Evolutionary conservation across 2,329 filamentous ascomycete species (phyloP).

Genomic region (Escovopsis sp.): DNA sequence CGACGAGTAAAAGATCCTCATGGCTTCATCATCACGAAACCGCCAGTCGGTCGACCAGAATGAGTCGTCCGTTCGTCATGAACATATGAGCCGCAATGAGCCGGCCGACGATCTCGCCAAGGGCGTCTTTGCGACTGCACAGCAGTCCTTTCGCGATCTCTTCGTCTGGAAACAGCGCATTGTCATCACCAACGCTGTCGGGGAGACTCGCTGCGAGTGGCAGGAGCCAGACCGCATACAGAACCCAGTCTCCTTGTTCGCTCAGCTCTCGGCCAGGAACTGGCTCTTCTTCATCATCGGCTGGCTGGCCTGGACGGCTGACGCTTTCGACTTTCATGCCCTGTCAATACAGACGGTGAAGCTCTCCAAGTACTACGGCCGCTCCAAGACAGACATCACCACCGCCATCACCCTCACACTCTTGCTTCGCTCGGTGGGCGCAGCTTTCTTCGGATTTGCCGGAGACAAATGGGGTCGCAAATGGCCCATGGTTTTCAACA

Average conservation of each 20-base stretch:
- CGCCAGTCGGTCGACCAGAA: too few species aligned
- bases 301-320: constrained; percentile 62
- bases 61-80: too few species aligned
- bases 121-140: constrained; percentile 49
- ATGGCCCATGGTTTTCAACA: constrained; percentile 72
- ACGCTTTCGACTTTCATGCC: constrained; percentile 75
- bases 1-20: too few species aligned
- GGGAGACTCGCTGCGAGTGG: constrained; percentile 55
- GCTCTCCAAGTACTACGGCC: constrained; percentile 37
- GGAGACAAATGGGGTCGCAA: constrained; percentile 71
- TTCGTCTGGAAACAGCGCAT: constrained; percentile 64
- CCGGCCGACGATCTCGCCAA: constrained; percentile 53
- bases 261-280: constrained; percentile 46
- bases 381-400: constrained; percentile 50
- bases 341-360: constrained; percentile 66
- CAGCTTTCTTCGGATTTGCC: constrained; percentile 59
- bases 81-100: constrained; percentile 17
- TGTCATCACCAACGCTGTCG: constrained; percentile 47
- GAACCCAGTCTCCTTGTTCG: constrained; percentile 57
- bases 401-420: constrained; percentile 65
- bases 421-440: constrained; percentile 59
- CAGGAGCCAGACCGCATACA: constrained; percentile 47
- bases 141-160: constrained; percentile 48
- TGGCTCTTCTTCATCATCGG: constrained; percentile 69
- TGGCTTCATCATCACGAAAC: too few species aligned